A percentile compares a stretch with the other conserved stretches of the same genome.
Evolutionary conservation across 176 grass and related monocot genomes (phyloP).

Genomic region (Oryza nivara): DNA sequence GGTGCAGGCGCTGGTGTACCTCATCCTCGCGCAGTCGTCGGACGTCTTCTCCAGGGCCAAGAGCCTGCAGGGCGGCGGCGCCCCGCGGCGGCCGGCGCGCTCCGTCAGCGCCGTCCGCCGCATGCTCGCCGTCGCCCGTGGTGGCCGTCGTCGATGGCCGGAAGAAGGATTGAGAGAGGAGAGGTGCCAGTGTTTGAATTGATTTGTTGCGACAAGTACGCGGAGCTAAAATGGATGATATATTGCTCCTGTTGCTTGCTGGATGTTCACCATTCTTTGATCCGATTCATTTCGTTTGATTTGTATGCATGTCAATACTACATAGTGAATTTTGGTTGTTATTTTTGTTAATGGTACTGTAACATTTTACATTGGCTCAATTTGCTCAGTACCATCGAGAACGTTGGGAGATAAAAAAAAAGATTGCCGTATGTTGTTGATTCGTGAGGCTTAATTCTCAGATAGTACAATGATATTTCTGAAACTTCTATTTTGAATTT

Average conservation of each 20-base stretch:
- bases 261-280: constrained; percentile 10
- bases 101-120: constrained; percentile 48
- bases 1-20: constrained; percentile 76
- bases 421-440: no score
- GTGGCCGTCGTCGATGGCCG: not conserved
- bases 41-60: constrained; percentile 57
- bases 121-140: constrained; percentile 57
- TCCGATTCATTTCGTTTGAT: not conserved
- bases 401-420: no score
- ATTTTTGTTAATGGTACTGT: no score
- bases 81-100: not conserved
- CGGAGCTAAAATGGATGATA: no score
- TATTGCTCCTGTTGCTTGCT: no score
- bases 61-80: constrained; percentile 9
- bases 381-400: no score
- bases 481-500: no score
- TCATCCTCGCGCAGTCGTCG: constrained; percentile 75
- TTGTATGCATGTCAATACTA: not conserved
- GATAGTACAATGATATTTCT: no score
- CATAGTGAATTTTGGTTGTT: no score
- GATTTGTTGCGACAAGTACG: not conserved
- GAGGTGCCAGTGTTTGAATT: not conserved
- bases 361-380: no score
- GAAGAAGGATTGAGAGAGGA: constrained; percentile 24
- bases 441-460: no score